Evolutionary conservation across 345 rosid species (phyloP), one percentile per base, ranked within the genome.

Genomic region (Salix purpurea): DNA sequence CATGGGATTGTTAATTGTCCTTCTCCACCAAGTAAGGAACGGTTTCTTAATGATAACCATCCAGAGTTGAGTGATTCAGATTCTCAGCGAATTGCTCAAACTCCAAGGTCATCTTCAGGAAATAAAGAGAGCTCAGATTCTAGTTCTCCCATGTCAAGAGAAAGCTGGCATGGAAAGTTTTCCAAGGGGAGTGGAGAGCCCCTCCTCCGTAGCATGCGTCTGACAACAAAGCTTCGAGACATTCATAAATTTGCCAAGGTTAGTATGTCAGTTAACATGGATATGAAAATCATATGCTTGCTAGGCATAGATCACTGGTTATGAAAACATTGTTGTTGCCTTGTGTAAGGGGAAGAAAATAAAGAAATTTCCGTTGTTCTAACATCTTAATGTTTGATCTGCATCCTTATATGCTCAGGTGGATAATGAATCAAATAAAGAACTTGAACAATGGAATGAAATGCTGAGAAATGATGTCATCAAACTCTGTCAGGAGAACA

Each of bases 201-300:
- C 76, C 80, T 87, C 67, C 93, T 86, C 67, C 93, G 91, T 54
- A 88, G 91, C 88, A 81, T 90, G 77, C 94, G 95, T 71, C 78
- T 96, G 82, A 92, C 98, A 36, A 82, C 95, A 74, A 96, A 96
- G 83, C 92, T 96, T 42, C 94, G 98, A 9, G 99, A 94, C 87
- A 92, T 96, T 74, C 95, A 94, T 75, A 96, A 96, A 82, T 89
- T 81, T 87, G 98, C 99, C 48, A 94, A 94, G 99, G 98, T 95
- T 82, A 16, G 87, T 78, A 18, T 34, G 12, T 14, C 30, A 39
- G 4, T 12, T 4, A 65, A n/a, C 66, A 1, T 52, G 72, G 10
- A 39, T 28, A 42, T 67, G 32, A 2, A 26, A 14, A 24, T n/a
- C 15, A 69, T 16, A 4, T 37, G 37, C 19, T 76, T 37, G 2